Base-by-base conservation (phyloP, 257 asterid genomes). In the Jacaranda copaia region DNA sequence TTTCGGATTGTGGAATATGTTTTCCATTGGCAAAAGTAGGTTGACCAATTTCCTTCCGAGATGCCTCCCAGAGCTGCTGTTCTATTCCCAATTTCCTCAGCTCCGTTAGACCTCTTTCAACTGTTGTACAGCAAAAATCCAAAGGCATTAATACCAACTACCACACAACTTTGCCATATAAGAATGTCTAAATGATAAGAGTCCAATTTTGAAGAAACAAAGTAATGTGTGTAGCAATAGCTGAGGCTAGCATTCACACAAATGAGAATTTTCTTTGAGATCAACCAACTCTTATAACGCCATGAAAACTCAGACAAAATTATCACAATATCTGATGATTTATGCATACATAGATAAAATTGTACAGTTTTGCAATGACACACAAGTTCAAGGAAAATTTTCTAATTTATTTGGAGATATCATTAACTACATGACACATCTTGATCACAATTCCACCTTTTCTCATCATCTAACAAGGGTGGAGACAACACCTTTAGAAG, bases 11-110 rank as follows among this genome's bases (percentile, higher is more conserved):
- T 3, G 84, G 72, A 59, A 35, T 79, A 5, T 53, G 75, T 77
- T 75, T 88, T 55, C 80, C 81, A 35, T 83, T 85, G 10, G 86
- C 73, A 38, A 77, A 61, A 6, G 90, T 79, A 85, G 87, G 81
- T 1, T 85, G 89, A 43, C 89, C 88, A 19, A 89, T 84, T 74
- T 89, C 95, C 84, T 82, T 88, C 77, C 93, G 84, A 1, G 95
- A 86, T 18, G 93, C 91, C 70, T 88, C 92, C 95, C 95, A 89
- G 56, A 88, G 86, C 81, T 83, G 95, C 56, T 86, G 92, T 76
- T 89, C 95, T 67, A 89, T 88, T 45, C 92, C 92, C 85, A 89
- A 74, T 81, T 89, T 89, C 87, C 93, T 81, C 82, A 86, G 88
- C 87, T 88, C 93, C 5, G 70, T 82, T 73, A 89, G 73, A n/a